phyloP scores from a whole-genome alignment of 2,329 filamentous ascomycete genomes.

The Botryosphaeria dothidea region DNA sequence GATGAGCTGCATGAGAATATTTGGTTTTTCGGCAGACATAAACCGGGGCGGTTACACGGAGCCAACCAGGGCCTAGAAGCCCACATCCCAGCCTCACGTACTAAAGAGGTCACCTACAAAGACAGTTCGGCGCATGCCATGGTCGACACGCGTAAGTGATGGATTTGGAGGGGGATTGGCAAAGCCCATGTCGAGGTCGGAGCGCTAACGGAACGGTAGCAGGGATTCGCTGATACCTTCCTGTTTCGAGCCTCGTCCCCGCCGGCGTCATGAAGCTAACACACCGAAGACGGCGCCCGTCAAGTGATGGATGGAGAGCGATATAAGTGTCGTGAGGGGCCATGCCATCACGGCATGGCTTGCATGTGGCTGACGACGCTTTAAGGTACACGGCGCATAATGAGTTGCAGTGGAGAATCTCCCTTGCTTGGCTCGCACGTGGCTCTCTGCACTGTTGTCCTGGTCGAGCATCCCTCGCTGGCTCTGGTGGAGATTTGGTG shows the following conservation, averaged over 20 bases:
- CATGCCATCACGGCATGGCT: neutral
- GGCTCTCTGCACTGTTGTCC: neutral
- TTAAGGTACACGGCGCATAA: neutral
- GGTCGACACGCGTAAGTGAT: neutral
- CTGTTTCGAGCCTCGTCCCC: neutral
- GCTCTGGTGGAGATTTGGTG: neutral
- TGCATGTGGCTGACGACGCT: neutral
- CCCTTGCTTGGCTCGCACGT: neutral
- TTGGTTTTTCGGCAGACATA: neutral
- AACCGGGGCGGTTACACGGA: neutral
- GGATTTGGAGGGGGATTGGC: neutral
- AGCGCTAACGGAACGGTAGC: neutral
- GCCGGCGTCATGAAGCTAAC: neutral
- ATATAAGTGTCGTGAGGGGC: neutral
- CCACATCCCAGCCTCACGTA: neutral
- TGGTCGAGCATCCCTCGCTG: neutral
- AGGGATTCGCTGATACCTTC: constrained; percentile 15
- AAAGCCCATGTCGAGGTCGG: neutral
- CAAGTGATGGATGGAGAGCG: neutral
- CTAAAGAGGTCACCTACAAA: neutral
- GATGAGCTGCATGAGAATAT: neutral
- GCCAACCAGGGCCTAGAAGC: neutral
- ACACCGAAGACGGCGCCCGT: neutral
- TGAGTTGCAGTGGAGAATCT: neutral
- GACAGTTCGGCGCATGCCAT: neutral